These are phyloP conservation scores for Carpinus viminea DNA, from an alignment of 306 rosid species.

Conservation along the genomic window DNA sequence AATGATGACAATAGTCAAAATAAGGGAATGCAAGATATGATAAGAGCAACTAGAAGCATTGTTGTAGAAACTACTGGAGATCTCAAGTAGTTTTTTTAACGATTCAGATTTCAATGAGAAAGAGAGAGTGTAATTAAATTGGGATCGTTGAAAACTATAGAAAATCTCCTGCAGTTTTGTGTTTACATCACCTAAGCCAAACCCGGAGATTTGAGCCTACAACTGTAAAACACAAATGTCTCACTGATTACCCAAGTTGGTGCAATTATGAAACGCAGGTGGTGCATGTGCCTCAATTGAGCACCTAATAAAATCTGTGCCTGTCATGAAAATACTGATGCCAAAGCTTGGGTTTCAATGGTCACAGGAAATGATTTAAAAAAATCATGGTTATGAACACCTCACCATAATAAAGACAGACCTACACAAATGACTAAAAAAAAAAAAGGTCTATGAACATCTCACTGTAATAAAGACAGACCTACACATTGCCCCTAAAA, in stretches of 20 bases:
- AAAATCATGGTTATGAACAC: not conserved
- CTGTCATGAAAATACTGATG: not conserved
- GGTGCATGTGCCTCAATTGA: not conserved
- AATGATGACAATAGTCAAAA: not conserved
- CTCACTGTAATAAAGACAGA: not conserved
- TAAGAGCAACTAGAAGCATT: not conserved
- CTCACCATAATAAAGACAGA: not conserved
- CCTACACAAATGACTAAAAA: not conserved
- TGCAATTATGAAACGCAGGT: not conserved
- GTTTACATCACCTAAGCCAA: no score
- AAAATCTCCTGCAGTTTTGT: no score
- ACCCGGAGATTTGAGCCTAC: no score
- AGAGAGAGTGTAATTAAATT: no score
- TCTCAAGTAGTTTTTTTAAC: no score
- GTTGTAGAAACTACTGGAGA: not conserved
- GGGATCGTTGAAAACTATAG: no score
- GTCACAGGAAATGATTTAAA: not conserved
- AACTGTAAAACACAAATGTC: not conserved
- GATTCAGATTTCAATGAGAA: no score
- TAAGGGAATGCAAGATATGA: slow-evolving; percentile 1
- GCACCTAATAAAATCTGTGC: not conserved
- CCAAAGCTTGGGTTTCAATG: not conserved
- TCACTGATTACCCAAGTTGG: not conserved
- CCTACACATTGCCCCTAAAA: not conserved
- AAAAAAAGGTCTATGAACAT: not conserved